Percentiles rank a stretch among this genome's conserved stretches.
Conservation (phyloP, 352 stramenopile species). For the Phytophthora niederhauseri region DNA sequence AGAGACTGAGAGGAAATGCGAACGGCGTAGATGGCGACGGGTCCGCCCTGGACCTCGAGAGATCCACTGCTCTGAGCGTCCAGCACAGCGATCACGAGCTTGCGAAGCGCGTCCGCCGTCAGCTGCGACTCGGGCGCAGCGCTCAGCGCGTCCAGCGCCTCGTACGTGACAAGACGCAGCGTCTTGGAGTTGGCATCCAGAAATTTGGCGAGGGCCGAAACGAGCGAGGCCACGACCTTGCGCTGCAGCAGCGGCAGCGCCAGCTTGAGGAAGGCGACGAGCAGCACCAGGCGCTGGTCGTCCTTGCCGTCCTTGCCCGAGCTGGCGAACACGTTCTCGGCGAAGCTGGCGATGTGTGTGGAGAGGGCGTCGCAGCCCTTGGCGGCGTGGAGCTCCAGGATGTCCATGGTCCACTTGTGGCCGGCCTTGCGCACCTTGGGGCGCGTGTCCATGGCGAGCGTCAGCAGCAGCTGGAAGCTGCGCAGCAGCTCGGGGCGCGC, state of each 20-base stretch:
- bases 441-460: conserved; percentile 75
- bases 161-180: conserved; percentile 78
- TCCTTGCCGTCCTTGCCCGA: conserved; percentile 56
- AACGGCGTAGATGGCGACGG: conserved; percentile 64
- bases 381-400: conserved; percentile 74
- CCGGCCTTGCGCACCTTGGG: conserved; percentile 87
- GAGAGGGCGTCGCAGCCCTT: conserved; percentile 80
- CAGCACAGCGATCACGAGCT: conserved; percentile 69
- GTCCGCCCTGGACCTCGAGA: conserved; percentile 55
- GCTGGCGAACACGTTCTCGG: conserved; percentile 80
- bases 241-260: conserved; percentile 79
- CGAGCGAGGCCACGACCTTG: conserved; percentile 81
- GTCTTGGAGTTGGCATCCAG: conserved; percentile 78
- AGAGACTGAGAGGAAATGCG: conserved; percentile 69
- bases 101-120: conserved; percentile 66
- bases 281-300: conserved; percentile 72
- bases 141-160: conserved; percentile 69
- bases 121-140: conserved; percentile 61
- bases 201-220: conserved; percentile 76
- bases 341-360: conserved; percentile 88
- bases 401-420: conserved; percentile 75
- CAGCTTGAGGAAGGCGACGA: conserved; percentile 83
- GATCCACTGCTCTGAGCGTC: conserved; percentile 62
- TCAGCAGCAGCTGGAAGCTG: conserved; percentile 81
- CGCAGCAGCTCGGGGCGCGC: conserved; percentile 70